Evolutionary conservation across 345 rosid species (phyloP).

Genomic region (Salix purpurea): DNA sequence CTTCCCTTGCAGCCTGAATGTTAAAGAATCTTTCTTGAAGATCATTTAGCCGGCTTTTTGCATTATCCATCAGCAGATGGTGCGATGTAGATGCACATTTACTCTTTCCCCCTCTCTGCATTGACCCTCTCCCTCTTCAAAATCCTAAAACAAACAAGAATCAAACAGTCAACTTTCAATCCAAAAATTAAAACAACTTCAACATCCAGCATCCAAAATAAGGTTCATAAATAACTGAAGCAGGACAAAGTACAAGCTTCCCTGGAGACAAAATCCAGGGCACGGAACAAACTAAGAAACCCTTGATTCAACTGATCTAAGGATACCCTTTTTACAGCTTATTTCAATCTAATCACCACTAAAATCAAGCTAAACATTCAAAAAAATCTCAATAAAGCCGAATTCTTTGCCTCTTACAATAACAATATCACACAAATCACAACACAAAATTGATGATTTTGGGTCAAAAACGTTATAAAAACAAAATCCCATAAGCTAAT

Average conservation of each 20-base stretch:
- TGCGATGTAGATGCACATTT: slow-evolving; percentile 47
- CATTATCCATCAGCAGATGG: slow-evolving; percentile 53
- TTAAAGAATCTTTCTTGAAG: slow-evolving; percentile 52
- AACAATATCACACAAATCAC: background rate
- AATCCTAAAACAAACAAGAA: background rate
- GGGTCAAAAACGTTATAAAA: background rate
- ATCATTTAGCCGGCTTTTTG: slow-evolving; percentile 47
- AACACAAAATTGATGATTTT: background rate
- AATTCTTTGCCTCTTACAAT: background rate
- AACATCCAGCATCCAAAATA: background rate
- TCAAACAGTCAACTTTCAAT: background rate
- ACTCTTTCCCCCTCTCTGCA: slow-evolving; percentile 45
- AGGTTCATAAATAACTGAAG: background rate
- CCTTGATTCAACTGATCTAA: background rate
- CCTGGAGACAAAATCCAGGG: background rate
- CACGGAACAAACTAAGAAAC: background rate
- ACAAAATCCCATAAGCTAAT: background rate
- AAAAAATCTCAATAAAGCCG: background rate
- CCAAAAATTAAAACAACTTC: background rate
- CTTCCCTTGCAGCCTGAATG: slow-evolving; percentile 64
- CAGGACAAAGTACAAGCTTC: background rate
- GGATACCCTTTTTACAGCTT: background rate
- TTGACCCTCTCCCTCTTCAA: slow-evolving; percentile 7
- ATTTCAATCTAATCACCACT: background rate
- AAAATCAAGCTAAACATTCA: background rate